A percentile compares a stretch with the other conserved stretches of the same genome.
Conservation (phyloP, 371 early-diverging fungal species). For the Syncephalastrum monosporum region DNA sequence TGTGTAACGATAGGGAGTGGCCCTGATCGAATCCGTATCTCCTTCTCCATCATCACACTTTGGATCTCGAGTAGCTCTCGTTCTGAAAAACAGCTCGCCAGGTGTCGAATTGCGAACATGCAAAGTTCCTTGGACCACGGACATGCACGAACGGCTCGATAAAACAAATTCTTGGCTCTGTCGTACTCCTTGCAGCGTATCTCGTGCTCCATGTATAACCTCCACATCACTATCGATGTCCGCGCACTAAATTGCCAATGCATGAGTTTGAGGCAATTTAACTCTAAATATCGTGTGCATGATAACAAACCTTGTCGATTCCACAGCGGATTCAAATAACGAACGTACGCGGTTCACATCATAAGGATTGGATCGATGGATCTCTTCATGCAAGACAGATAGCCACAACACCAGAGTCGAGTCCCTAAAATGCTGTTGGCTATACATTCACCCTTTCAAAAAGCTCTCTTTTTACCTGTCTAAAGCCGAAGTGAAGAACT, state of each 20-base stretch:
- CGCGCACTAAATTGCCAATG: conserved; percentile 33
- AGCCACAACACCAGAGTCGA: conserved; percentile 60
- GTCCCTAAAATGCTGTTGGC: conserved; percentile 24
- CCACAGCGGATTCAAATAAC: conserved; percentile 60
- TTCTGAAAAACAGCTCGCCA: conserved; percentile 38
- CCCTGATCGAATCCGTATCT: conserved; percentile 48
- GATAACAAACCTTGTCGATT: conserved; percentile 40
- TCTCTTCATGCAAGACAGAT: conserved; percentile 61
- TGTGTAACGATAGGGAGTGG: too few species aligned
- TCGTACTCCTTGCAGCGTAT: conserved; percentile 29
- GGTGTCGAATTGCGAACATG: conserved; percentile 46
- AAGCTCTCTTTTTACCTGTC: conserved; percentile 5
- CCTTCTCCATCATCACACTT: conserved; percentile 67
- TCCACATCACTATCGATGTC: conserved; percentile 59
- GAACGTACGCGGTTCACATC: conserved; percentile 58
- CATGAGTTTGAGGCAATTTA: neutral
- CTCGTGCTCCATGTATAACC: conserved; percentile 61
- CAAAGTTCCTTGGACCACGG: conserved; percentile 74
- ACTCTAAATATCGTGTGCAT: neutral
- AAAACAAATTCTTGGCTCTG: conserved; percentile 53
- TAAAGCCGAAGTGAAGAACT: conserved; percentile 39
- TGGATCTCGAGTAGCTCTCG: conserved; percentile 56
- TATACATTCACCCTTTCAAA: neutral
- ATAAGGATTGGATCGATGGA: conserved; percentile 57
- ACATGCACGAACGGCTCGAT: conserved; percentile 62